Base-by-base conservation (phyloP, 2,329 filamentous ascomycete genomes). In the Stachybotrys echinatus region DNA sequence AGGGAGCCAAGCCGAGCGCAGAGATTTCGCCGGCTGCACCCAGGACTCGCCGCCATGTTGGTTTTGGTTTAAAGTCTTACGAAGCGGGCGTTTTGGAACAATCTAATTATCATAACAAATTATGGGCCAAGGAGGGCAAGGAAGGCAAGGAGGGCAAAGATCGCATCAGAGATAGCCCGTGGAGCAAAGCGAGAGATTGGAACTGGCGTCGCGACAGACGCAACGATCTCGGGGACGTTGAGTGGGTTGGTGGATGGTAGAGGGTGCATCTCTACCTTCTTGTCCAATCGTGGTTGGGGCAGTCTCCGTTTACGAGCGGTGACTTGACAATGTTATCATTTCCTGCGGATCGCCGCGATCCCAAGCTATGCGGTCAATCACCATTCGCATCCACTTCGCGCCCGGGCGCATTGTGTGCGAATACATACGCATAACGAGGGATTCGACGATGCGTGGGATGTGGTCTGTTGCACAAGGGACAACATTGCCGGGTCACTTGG, bases 221-320 rank as follows among this genome's bases (percentile, higher is more conserved):
- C 59, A 70, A 77, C 64, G 85, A 87, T 73, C 80, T 89, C 68
- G 85, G 85, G 65, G 88, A 92, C 65, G 74, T 92, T 76, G 91
- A 95, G 83, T 95, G 92, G 86, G 89, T 96, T 84, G 91, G 91
- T 77, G 89, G 88, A 74, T 95, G 89, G 84, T 84, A 88, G 69
- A 56, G 84, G 84, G 69, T 63, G 67, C 70, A 56, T 74, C 68
- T 58, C 59, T 69, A 57, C 51, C 50, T 4, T 61, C 54, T 57
- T 67, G 65, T 75, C 68, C 81, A 82, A 79, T 84, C 83, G 80
- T 84, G 74, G 79, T 80, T 80, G 69, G 65, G 72, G 70, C 69
- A 64, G 61, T 55, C 47, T 50, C 52, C 50, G 50, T 50, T 42
- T 20, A 18, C n/a, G 34, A 14, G 12, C 48, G 14, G 46, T 43